These are phyloP conservation scores for Bretziella fagacearum DNA, from an alignment of 2,329 filamentous ascomycete species.

Conservation along the genomic window DNA sequence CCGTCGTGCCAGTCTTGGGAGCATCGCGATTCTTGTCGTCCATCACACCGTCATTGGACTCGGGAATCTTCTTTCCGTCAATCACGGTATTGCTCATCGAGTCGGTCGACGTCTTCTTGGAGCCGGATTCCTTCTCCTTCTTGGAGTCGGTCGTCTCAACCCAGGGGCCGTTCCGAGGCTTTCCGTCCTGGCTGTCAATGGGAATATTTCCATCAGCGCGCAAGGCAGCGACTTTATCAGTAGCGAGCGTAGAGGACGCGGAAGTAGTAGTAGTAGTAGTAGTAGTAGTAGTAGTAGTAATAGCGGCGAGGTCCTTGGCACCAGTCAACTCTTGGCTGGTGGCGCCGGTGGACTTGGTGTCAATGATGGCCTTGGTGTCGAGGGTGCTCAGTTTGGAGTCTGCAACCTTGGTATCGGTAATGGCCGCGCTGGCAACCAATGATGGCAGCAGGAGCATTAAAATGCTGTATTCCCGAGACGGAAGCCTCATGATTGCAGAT, in stretches of 20 bases:
- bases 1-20: constrained; percentile 72
- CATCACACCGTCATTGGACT: constrained; percentile 71
- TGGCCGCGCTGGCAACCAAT: constrained; percentile 11
- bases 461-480: constrained; percentile 11
- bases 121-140: constrained; percentile 16
- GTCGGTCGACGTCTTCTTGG: constrained; percentile 24
- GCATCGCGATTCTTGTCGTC: constrained; percentile 62
- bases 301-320: constrained; percentile 5
- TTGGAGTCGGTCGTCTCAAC: constrained; percentile 37
- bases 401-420: constrained; percentile 6
- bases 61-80: constrained; percentile 44
- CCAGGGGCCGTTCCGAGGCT: constrained; percentile 75
- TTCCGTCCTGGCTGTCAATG: constrained; percentile 83
- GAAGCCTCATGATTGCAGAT: constrained; percentile 12
- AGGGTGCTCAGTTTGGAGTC: neutral
- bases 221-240: constrained; percentile 8
- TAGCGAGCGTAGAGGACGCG: neutral
- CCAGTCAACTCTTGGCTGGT: constrained; percentile 27
- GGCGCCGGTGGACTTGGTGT: constrained; percentile 25
- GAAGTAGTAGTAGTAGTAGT: constrained; percentile 3
- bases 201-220: constrained; percentile 54
- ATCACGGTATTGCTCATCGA: constrained; percentile 36
- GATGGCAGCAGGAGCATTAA: constrained; percentile 13
- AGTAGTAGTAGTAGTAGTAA: neutral
- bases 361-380: constrained; percentile 10